phyloP scores from a whole-genome alignment of 2,329 filamentous ascomycete genomes.

The Scopulariopsis brevicaulis region DNA sequence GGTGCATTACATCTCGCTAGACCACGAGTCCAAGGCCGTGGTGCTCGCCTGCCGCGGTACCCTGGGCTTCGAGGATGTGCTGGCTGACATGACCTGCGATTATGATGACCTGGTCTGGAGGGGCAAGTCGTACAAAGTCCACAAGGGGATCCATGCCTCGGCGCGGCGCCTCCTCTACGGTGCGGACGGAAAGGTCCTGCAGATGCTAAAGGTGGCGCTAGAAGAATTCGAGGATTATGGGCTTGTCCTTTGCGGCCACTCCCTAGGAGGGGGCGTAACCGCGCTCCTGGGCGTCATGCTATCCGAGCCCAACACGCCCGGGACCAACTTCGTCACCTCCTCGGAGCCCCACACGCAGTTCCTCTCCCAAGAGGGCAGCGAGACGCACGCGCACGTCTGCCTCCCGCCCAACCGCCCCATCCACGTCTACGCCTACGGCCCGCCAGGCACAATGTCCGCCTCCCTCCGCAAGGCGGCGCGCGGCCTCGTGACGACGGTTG shows the following conservation, averaged over 20 bases:
- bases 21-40: constrained; percentile 60
- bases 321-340: constrained; percentile 53
- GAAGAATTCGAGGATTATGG: constrained; percentile 59
- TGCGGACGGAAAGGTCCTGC: constrained; percentile 53
- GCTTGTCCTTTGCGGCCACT: constrained; percentile 58
- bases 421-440: constrained; percentile 71
- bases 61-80: constrained; percentile 60
- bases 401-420: constrained; percentile 60
- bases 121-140: constrained; percentile 54
- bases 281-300: constrained; percentile 61
- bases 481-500: constrained; percentile 62
- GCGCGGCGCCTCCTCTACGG: constrained; percentile 57
- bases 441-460: constrained; percentile 61
- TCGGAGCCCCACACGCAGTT: constrained; percentile 31
- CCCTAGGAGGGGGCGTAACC: constrained; percentile 58
- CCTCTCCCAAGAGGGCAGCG: constrained; percentile 16
- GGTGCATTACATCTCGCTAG: constrained; percentile 62
- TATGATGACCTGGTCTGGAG: constrained; percentile 57
- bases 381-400: constrained; percentile 22
- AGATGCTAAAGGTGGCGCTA: constrained; percentile 53
- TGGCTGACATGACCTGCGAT: constrained; percentile 65
- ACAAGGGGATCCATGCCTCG: constrained; percentile 65
- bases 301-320: constrained; percentile 34
- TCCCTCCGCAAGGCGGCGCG: constrained; percentile 58
- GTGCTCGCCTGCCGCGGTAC: constrained; percentile 65